Evolutionary conservation across 257 asterid species (phyloP).

Genomic region (Solanum paucissectum): DNA sequence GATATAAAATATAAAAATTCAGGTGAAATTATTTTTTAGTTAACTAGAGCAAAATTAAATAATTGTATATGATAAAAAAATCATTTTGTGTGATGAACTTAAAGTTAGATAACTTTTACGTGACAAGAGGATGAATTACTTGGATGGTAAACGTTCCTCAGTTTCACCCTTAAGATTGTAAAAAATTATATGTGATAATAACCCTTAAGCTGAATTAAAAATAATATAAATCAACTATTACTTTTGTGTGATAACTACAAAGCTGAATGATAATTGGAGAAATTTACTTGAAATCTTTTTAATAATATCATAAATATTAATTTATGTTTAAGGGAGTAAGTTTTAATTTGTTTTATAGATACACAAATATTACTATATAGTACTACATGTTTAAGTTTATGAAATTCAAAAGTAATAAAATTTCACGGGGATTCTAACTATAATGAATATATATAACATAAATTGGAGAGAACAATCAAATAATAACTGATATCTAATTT

Average conservation of each 20-base stretch:
- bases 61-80: not conserved
- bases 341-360: too few relatives aligned
- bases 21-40: not conserved
- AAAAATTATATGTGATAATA: not conserved
- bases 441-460: too few relatives aligned
- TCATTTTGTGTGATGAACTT: too few relatives aligned
- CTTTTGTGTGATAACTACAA: not conserved
- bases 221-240: not conserved
- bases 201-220: not conserved
- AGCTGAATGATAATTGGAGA: not conserved
- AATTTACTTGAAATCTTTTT: not conserved
- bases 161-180: fast-evolving
- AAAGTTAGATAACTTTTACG: not conserved
- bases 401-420: too few relatives aligned
- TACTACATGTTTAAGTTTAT: not conserved
- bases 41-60: not conserved
- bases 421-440: not conserved
- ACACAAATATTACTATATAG: not conserved
- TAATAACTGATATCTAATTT: not conserved
- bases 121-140: too few relatives aligned
- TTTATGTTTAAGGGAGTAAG: not conserved
- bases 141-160: not conserved
- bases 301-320: not conserved
- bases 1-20: not conserved
- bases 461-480: not conserved